Evolutionary conservation across 2,329 filamentous ascomycete species (phyloP).

Genomic region (Basipetospora chlamydospora): DNA sequence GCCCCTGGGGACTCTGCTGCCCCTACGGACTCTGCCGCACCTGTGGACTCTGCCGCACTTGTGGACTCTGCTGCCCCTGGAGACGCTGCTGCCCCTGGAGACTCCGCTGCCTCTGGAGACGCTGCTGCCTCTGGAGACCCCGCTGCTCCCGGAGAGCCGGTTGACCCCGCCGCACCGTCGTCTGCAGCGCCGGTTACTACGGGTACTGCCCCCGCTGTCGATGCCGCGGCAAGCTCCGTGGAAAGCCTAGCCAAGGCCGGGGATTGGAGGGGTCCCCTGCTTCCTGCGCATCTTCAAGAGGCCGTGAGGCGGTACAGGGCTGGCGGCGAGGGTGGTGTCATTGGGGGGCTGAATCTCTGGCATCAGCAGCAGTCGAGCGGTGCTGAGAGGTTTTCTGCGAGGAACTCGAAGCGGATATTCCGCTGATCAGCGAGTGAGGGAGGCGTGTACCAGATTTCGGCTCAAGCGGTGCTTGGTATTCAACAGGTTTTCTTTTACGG

Average conservation of each 20-base stretch:
- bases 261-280: slow-evolving; percentile 39
- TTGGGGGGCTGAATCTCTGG: slow-evolving; percentile 46
- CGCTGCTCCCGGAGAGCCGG: too few relatives aligned
- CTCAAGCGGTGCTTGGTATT: background rate
- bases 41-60: too few relatives aligned
- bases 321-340: slow-evolving; percentile 46
- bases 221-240: too few relatives aligned
- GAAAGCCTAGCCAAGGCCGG: slow-evolving; percentile 9
- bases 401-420: slow-evolving; percentile 38
- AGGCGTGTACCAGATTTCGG: background rate
- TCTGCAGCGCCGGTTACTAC: too few relatives aligned
- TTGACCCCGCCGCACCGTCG: too few relatives aligned
- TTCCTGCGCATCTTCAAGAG: slow-evolving; percentile 62
- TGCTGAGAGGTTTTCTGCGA: slow-evolving; percentile 41
- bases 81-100: too few relatives aligned
- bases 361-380: slow-evolving; percentile 45
- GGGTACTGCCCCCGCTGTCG: too few relatives aligned
- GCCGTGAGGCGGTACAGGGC: slow-evolving; percentile 54
- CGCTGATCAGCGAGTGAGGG: slow-evolving; percentile 27
- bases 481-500: background rate
- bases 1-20: slow-evolving; percentile 9
- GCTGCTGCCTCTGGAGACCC: too few relatives aligned
- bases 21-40: background rate
- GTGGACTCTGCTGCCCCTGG: too few relatives aligned
- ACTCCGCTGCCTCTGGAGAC: too few relatives aligned